Evolutionary conservation across 2,329 filamentous ascomycete species (phyloP).

Genomic region (Aspergillus sp.): DNA sequence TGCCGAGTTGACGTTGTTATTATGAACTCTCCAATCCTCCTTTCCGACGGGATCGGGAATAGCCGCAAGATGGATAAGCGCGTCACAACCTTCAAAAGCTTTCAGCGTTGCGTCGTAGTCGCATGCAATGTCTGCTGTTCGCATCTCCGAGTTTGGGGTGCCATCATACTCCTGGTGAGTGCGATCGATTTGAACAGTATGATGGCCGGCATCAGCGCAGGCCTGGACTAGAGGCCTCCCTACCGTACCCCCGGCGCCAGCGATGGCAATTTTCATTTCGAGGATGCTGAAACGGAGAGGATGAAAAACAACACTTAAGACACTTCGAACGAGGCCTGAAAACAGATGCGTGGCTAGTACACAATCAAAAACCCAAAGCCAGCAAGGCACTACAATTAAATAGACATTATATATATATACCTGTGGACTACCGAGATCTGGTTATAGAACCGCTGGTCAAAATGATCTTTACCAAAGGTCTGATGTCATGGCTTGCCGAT

Average conservation of each 20-base stretch:
- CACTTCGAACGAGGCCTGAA: too few relatives aligned
- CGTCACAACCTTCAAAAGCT: conserved; percentile 28
- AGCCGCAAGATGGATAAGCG: conserved; percentile 30
- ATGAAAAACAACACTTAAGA: too few relatives aligned
- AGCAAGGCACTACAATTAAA: too few relatives aligned
- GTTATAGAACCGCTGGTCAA: too few relatives aligned
- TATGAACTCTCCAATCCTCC: conserved; percentile 23
- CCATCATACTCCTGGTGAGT: conserved; percentile 20
- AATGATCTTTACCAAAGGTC: too few relatives aligned
- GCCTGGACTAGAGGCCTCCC: conserved; percentile 21
- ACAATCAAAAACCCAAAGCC: too few relatives aligned
- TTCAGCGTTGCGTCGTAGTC: conserved; percentile 23
- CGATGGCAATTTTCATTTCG: conserved; percentile 34
- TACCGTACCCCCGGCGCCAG: conserved; percentile 27
- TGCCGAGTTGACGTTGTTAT: conserved; percentile 29
- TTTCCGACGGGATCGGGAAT: conserved; percentile 28
- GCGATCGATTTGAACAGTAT: conserved; percentile 27
- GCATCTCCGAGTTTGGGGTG: conserved; percentile 24
- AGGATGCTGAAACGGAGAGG: too few relatives aligned
- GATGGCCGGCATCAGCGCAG: conserved; percentile 22
- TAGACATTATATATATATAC: too few relatives aligned
- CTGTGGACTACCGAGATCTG: too few relatives aligned
- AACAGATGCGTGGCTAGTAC: too few relatives aligned
- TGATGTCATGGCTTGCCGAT: too few relatives aligned
- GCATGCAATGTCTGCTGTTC: conserved; percentile 22